These are phyloP conservation scores for Thermomucor indicae-seudaticae DNA, from an alignment of 371 early-diverging fungal species.

Conservation along the genomic window DNA sequence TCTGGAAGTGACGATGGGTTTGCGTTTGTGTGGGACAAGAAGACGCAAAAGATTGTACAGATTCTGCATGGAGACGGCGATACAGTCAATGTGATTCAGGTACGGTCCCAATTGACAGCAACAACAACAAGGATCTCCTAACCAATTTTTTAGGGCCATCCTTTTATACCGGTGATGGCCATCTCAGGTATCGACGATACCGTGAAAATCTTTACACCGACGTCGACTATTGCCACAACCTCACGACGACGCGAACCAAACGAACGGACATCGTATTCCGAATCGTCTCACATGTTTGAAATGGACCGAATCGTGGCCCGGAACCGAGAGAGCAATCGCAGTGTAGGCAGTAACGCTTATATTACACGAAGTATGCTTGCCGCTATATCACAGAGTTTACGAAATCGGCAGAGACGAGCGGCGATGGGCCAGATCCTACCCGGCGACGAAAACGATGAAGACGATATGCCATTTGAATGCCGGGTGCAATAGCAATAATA, in stretches of 20 bases:
- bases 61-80: slow-evolving; percentile 62
- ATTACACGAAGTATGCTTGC: slow-evolving; percentile 24
- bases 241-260: slow-evolving; percentile 23
- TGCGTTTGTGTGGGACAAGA: slow-evolving; percentile 73
- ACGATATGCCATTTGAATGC: not conserved
- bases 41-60: slow-evolving; percentile 56
- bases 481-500: not conserved
- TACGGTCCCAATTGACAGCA: slow-evolving; percentile 2
- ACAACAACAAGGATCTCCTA: not conserved
- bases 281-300: slow-evolving; percentile 33
- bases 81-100: slow-evolving; percentile 59
- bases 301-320: slow-evolving; percentile 19
- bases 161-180: slow-evolving; percentile 43
- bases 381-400: slow-evolving; percentile 9
- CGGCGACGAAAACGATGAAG: slow-evolving; percentile 6
- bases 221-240: slow-evolving; percentile 22
- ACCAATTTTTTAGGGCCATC: slow-evolving; percentile 37
- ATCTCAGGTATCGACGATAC: slow-evolving; percentile 73
- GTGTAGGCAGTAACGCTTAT: slow-evolving; percentile 8
- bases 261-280: slow-evolving; percentile 19
- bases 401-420: not conserved
- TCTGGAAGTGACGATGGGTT: slow-evolving; percentile 82
- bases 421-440: not conserved
- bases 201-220: slow-evolving; percentile 67
- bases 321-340: slow-evolving; percentile 19